These are phyloP conservation scores for Aspergillus persii DNA, from an alignment of 2,329 filamentous ascomycete species.

Conservation along the genomic window DNA sequence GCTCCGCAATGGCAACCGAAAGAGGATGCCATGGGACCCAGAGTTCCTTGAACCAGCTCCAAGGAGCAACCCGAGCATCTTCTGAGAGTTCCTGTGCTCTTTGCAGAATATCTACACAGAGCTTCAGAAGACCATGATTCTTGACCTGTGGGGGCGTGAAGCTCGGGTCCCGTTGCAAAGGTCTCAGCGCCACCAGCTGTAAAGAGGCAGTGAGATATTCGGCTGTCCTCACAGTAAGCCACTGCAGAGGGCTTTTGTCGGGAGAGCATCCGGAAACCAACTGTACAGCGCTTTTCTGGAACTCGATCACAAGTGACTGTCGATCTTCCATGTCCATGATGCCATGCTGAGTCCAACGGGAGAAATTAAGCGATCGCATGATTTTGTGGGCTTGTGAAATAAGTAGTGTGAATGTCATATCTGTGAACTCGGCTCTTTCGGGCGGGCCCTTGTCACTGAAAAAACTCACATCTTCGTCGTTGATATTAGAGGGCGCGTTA, in stretches of 20 bases:
- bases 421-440: slow-evolving; percentile 24
- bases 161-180: slow-evolving; percentile 22
- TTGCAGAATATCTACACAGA: slow-evolving; percentile 26
- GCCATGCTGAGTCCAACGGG: slow-evolving; percentile 21
- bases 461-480: slow-evolving; percentile 28
- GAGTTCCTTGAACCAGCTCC: slow-evolving; percentile 27
- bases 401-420: slow-evolving; percentile 27
- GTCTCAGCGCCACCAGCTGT: slow-evolving; percentile 29
- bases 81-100: slow-evolving; percentile 15
- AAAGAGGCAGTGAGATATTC: slow-evolving; percentile 23
- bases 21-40: slow-evolving; percentile 36
- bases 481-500: slow-evolving; percentile 26
- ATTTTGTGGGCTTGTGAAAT: slow-evolving; percentile 22
- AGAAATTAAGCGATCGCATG: slow-evolving; percentile 24
- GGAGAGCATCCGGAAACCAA: slow-evolving; percentile 22
- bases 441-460: slow-evolving; percentile 16
- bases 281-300: slow-evolving; percentile 20
- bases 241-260: slow-evolving; percentile 23
- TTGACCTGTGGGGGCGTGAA: slow-evolving; percentile 26
- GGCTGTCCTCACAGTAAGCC: slow-evolving; percentile 21
- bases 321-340: slow-evolving; percentile 23
- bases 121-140: slow-evolving; percentile 21
- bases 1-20: slow-evolving; percentile 31
- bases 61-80: slow-evolving; percentile 21
- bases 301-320: slow-evolving; percentile 26